Percentiles rank a stretch among this genome's conserved stretches.
Evolutionary conservation across 441 rosid species (phyloP).

Genomic region (Mallotus repandus): DNA sequence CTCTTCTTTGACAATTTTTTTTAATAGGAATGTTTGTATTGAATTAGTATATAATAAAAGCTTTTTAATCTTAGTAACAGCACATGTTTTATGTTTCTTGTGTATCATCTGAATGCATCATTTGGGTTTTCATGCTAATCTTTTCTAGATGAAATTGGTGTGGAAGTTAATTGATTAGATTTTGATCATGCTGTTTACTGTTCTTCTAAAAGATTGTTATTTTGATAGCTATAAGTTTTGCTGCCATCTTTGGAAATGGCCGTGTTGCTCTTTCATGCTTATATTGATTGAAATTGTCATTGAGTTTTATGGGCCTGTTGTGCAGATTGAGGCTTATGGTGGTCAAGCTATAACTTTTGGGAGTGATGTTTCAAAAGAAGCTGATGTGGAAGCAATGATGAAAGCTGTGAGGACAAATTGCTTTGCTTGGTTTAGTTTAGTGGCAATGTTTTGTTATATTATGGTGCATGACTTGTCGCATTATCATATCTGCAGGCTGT

Average conservation of each 20-base stretch:
- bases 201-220: neutral
- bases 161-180: too few species aligned
- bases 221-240: neutral
- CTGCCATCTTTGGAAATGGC: neutral
- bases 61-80: too few species aligned
- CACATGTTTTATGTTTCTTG: too few species aligned
- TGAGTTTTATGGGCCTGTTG: constrained; percentile 10
- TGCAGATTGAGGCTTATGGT: constrained; percentile 82
- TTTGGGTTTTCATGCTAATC: neutral
- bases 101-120: neutral
- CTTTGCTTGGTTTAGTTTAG: constrained; percentile 15
- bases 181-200: neutral
- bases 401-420: constrained; percentile 65
- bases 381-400: constrained; percentile 88
- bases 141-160: too few species aligned
- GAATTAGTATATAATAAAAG: too few species aligned
- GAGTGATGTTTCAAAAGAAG: constrained; percentile 90
- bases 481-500: constrained; percentile 57
- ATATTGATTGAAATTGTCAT: neutral
- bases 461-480: constrained; percentile 22
- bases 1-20: neutral
- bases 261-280: neutral
- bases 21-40: neutral
- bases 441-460: neutral
- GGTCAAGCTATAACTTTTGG: constrained; percentile 93